Conservation (phyloP, 2,329 filamentous ascomycete genomes). For the Truncatella angustata region DNA sequence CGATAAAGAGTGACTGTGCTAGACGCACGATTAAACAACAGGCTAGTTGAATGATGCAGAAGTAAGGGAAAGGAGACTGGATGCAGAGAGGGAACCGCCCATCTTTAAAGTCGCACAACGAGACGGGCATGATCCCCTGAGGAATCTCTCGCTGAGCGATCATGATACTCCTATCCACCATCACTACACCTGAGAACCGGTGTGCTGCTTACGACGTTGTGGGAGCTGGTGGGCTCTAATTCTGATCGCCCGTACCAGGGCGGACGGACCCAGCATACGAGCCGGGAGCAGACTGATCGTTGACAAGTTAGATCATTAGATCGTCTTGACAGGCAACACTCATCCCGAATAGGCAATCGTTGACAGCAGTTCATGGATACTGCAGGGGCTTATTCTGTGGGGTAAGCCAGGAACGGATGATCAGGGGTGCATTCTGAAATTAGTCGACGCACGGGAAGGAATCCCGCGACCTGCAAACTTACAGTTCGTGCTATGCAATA, state of each 20-base stretch:
- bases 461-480: no score
- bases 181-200: not conserved
- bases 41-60: not conserved
- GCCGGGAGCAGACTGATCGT: not conserved
- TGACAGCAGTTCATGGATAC: not conserved
- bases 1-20: conserved; percentile 22
- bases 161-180: not conserved
- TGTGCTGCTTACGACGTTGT: not conserved
- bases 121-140: not conserved
- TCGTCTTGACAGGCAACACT: not conserved
- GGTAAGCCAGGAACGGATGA: not conserved
- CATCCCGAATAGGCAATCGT: not conserved
- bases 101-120: not conserved
- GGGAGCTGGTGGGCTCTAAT: not conserved
- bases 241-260: not conserved
- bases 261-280: not conserved
- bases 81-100: not conserved
- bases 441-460: no score
- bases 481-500: no score
- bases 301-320: not conserved
- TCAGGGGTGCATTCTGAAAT: not conserved
- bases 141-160: not conserved
- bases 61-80: not conserved
- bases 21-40: conserved; percentile 8
- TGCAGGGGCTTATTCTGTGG: not conserved